Percentiles rank a stretch among this genome's conserved stretches.
Conservation (phyloP, 257 asterid genomes). For the Vinca minor region DNA sequence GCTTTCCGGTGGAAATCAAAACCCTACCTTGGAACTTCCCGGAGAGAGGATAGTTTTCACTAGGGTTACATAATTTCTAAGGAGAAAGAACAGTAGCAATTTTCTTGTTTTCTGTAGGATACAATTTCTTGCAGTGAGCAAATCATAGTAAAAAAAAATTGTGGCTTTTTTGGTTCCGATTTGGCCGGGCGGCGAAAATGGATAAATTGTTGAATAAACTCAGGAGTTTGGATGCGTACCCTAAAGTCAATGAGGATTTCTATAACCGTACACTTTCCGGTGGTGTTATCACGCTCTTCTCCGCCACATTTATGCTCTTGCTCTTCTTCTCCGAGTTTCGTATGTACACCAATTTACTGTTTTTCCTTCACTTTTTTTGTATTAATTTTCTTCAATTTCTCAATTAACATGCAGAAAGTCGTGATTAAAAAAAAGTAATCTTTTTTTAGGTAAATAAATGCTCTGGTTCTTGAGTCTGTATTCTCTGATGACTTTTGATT, state of each 20-base stretch:
- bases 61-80: too few species aligned
- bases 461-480: too few species aligned
- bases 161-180: constrained; percentile 1
- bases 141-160: background rate
- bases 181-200: constrained; percentile 21
- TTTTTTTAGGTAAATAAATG: too few species aligned
- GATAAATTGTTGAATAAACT: constrained; percentile 53
- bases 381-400: too few species aligned
- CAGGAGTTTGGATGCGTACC: constrained; percentile 90
- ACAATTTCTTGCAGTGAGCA: too few species aligned
- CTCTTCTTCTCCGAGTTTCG: constrained; percentile 88
- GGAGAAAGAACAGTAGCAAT: background rate
- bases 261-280: constrained; percentile 88
- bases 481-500: too few species aligned
- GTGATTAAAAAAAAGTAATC: too few species aligned
- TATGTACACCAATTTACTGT: constrained; percentile 23
- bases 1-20: constrained; percentile 6
- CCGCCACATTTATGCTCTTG: constrained; percentile 57
- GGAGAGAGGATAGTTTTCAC: background rate
- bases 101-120: background rate
- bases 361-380: background rate
- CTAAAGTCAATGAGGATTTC: constrained; percentile 93
- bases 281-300: constrained; percentile 69
- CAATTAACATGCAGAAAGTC: too few species aligned
- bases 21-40: background rate